Percentiles rank a stretch among this genome's conserved stretches.
Evolutionary conservation across 306 rosid species (phyloP).

Genomic region (Styphnolobium japonicum): DNA sequence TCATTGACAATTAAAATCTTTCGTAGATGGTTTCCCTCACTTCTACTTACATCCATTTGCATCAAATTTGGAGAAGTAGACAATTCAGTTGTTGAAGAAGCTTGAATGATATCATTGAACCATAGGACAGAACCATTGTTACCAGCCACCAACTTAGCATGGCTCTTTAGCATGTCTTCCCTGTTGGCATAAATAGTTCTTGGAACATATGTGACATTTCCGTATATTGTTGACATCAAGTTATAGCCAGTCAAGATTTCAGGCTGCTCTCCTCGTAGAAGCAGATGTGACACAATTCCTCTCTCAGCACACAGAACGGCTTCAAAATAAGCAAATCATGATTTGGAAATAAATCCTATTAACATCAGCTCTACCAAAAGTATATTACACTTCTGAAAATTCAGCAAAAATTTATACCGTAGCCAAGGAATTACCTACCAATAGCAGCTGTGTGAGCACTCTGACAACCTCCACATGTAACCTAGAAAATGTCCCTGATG

Average conservation of each 20-base stretch:
- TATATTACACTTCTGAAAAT: background rate
- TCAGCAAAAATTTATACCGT: background rate
- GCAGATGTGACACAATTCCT: constrained; percentile 72
- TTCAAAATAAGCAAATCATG: constrained; percentile 40
- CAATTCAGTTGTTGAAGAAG: constrained; percentile 36
- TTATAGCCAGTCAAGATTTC: constrained; percentile 85
- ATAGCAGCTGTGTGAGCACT: constrained; percentile 92
- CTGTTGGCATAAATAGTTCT: constrained; percentile 73
- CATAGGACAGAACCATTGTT: constrained; percentile 44
- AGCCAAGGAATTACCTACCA: constrained; percentile 52
- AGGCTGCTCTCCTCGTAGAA: constrained; percentile 93
- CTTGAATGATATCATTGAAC: constrained; percentile 61
- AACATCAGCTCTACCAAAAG: constrained; percentile 1
- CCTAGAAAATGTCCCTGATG: constrained; percentile 49
- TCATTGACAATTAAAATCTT: constrained; percentile 73
- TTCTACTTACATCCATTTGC: constrained; percentile 41
- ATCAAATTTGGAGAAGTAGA: constrained; percentile 21
- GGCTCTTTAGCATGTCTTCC: constrained; percentile 61
- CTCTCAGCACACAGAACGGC: constrained; percentile 89
- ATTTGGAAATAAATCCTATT: constrained; percentile 12
- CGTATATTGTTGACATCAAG: constrained; percentile 82
- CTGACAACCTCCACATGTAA: constrained; percentile 98
- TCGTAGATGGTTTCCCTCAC: constrained; percentile 40
- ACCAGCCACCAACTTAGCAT: constrained; percentile 65
- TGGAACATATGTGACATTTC: constrained; percentile 78